These are phyloP conservation scores for Coccomyxa sp. DNA, from an alignment of 139 green algal genomes.

Conservation along the genomic window DNA sequence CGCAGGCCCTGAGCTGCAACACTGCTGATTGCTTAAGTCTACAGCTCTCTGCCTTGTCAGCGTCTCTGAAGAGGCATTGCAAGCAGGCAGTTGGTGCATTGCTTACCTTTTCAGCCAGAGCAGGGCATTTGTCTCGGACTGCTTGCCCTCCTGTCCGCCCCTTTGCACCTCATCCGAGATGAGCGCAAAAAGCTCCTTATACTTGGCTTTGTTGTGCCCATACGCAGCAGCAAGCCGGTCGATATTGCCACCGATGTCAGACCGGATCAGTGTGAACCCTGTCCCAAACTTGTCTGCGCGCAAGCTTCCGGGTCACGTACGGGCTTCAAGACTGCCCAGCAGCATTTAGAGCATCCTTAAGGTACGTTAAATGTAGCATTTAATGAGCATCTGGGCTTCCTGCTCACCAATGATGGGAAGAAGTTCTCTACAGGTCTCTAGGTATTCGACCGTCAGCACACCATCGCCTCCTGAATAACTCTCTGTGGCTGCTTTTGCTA, in stretches of 20 bases:
- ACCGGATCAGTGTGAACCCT: conserved; percentile 52
- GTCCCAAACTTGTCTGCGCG: conserved; percentile 63
- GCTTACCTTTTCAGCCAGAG: conserved; percentile 66
- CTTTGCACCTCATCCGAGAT: conserved; percentile 53
- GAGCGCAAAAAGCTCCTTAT: conserved; percentile 50
- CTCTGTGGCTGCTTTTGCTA: no score
- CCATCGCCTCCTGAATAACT: no score
- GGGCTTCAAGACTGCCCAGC: no score
- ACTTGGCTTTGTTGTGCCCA: conserved; percentile 33
- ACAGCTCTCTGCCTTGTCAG: no score
- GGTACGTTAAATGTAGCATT: no score
- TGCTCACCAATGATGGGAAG: background rate
- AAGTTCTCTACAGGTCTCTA: background rate
- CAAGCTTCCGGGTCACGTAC: no score
- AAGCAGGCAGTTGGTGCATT: no score
- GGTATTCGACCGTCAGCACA: background rate
- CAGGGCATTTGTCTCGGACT: conserved; percentile 64
- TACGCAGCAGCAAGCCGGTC: conserved; percentile 38
- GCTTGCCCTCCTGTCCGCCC: conserved; percentile 27
- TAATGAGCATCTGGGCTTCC: no score
- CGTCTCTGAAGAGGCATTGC: no score
- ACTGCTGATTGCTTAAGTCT: background rate
- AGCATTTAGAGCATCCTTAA: no score
- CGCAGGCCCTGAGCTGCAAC: background rate
- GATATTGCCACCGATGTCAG: conserved; percentile 67